A percentile compares a stretch with the other conserved stretches of the same genome.
These are phyloP conservation scores for Blastobotrys mokoenaii DNA, from an alignment of 805 yeast genomes.

Conservation along the genomic window DNA sequence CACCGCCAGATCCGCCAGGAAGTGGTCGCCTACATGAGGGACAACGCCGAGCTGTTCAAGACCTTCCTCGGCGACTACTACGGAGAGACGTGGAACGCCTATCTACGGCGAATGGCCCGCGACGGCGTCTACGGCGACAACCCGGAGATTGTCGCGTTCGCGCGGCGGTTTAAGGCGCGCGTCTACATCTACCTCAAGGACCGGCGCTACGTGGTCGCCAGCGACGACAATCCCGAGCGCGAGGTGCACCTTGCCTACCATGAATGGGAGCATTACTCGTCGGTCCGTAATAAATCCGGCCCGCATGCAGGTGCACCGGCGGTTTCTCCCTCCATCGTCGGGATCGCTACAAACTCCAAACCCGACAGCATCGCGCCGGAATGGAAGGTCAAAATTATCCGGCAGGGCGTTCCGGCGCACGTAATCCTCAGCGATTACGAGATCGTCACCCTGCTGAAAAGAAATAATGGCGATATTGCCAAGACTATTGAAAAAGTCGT, in stretches of 20 bases:
- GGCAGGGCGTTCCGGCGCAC: conserved; percentile 17
- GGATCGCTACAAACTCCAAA: not conserved
- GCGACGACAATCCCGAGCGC: conserved; percentile 7
- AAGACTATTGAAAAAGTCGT: conserved; percentile 24
- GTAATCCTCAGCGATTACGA: conserved; percentile 16
- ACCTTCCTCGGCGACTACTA: conserved; percentile 27
- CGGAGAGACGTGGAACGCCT: conserved; percentile 29
- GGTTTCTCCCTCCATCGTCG: conserved; percentile 10
- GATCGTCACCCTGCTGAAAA: conserved; percentile 7
- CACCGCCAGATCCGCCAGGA: conserved; percentile 24
- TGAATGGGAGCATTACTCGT: conserved; percentile 37
- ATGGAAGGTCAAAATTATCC: conserved; percentile 26
- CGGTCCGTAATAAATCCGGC: conserved; percentile 31
- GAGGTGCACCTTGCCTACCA: conserved; percentile 33
- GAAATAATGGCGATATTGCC: conserved; percentile 22
- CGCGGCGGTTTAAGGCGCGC: conserved; percentile 24
- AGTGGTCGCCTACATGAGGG: conserved; percentile 28
- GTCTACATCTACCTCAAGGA: conserved; percentile 33
- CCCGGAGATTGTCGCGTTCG: conserved; percentile 35
- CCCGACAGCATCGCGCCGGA: conserved; percentile 13
- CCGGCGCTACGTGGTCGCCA: conserved; percentile 28
- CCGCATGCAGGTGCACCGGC: conserved; percentile 29
- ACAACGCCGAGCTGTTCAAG: conserved; percentile 24
- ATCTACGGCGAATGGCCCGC: conserved; percentile 28
- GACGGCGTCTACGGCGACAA: conserved; percentile 37